A percentile compares a stretch with the other conserved stretches of the same genome.
Conservation (phyloP, 257 asterid genomes). For the Nicotiana obtusifolia region DNA sequence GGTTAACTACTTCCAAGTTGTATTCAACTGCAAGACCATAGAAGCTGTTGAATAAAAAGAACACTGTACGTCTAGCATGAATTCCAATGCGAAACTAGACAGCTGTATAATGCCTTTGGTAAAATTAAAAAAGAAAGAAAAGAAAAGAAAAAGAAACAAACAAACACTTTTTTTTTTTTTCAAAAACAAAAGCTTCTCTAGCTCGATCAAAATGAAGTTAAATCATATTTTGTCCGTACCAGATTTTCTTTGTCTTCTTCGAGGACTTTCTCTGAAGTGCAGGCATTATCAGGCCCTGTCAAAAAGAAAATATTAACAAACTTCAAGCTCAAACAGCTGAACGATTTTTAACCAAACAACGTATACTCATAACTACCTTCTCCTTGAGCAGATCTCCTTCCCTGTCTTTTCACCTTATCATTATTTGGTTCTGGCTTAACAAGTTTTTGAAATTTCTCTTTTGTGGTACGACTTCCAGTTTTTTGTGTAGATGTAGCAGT, state of each 20-base stretch:
- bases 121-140: neutral
- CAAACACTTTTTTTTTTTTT: too few relatives aligned
- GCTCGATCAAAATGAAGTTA: neutral
- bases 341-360: neutral
- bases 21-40: slow-evolving; percentile 6
- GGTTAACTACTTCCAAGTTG: neutral
- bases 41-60: neutral
- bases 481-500: neutral
- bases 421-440: slow-evolving; percentile 4
- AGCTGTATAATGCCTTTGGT: neutral
- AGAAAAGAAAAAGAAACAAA: neutral
- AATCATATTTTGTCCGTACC: slow-evolving; percentile 29
- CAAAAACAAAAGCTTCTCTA: neutral
- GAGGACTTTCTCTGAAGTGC: slow-evolving; percentile 33
- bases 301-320: slow-evolving; percentile 6
- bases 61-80: slow-evolving; percentile 1
- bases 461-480: neutral
- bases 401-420: slow-evolving; percentile 48
- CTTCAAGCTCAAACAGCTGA: neutral
- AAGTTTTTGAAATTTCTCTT: slow-evolving; percentile 3
- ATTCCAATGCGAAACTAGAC: neutral
- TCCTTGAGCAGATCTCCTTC: slow-evolving; percentile 35
- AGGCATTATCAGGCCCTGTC: slow-evolving; percentile 38
- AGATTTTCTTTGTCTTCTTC: slow-evolving; percentile 78
- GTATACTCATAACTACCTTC: slow-evolving; percentile 36